Base-by-base conservation (phyloP, 176 grass and related monocot genomes). In the Elymus sibiricus region DNA sequence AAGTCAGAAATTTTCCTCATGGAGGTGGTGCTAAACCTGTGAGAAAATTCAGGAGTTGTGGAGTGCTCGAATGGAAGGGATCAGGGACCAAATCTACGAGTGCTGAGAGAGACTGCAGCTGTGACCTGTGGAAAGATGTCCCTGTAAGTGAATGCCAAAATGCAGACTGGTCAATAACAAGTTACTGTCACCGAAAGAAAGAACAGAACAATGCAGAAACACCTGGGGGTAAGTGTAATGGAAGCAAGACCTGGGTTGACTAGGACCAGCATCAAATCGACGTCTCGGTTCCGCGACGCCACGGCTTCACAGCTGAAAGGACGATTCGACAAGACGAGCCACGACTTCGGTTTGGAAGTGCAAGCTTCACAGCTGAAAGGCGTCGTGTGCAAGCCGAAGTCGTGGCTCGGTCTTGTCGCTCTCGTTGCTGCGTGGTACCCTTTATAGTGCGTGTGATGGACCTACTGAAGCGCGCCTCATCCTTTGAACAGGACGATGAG, bases 161-260 rank as follows among this genome's bases (percentile, higher is more conserved):
- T 6, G 49, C 14, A 34, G 12, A 44, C 67, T n/a, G 76, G 6
- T 66, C 15, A 34, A 32, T 9, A 49, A 76, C 0, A 11, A 66
- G 24, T 34, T 60, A 7, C 5, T 40, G 16, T 24, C 53, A n/a
- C 28, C 44, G 8, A 62, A 60, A 66, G 37, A 62, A 47, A 74
- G 29, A 69, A 81, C 47, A 78, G 27, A 79, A 0, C 6, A 42
- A 68, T 8, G 58, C 19, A 84, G 22, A 61, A 82, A 32, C 14
- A 51, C 11, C 9, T 25, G 65, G 83, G 13, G 0, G 82, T 51
- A 17, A 17, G 47, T 51, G 49, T 53, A 53, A 37, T 38, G 25
- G 44, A 61, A 63, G 76, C 59, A 64, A 86, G 78, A 98, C 93
- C 95, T 98, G 93, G 93, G 76, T 98, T 98, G 27, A 92, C 84